Percentiles rank a stretch among this genome's conserved stretches.
phyloP scores from a whole-genome alignment of 2,329 filamentous ascomycete genomes.

The Cladophialophora yegresii region DNA sequence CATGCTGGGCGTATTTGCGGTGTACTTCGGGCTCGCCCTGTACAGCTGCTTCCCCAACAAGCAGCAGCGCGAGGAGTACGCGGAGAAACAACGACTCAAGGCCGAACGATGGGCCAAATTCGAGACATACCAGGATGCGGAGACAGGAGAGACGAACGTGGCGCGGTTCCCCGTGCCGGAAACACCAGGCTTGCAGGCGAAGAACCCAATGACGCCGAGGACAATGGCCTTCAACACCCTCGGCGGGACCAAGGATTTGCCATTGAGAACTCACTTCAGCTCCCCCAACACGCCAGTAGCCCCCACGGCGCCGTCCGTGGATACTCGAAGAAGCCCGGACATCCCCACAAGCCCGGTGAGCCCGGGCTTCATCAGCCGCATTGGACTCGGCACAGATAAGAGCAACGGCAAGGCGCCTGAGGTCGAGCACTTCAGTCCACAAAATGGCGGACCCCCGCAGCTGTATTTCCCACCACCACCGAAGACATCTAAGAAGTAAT shows the following conservation, averaged over 20 bases:
- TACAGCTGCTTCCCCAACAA: conserved; percentile 41
- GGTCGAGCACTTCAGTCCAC: conserved; percentile 23
- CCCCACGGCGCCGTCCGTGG: conserved; percentile 30
- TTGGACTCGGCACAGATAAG: conserved; percentile 32
- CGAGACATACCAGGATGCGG: conserved; percentile 41
- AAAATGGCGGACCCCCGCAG: conserved; percentile 24
- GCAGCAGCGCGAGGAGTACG: conserved; percentile 43
- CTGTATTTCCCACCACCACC: conserved; percentile 33
- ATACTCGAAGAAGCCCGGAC: conserved; percentile 34
- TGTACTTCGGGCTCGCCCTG: conserved; percentile 31
- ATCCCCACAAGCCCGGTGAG: conserved; percentile 34
- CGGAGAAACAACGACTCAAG: conserved; percentile 42
- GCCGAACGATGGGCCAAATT: conserved; percentile 41
- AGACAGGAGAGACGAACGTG: conserved; percentile 36
- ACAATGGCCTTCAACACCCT: conserved; percentile 48
- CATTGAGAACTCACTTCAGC: conserved; percentile 43
- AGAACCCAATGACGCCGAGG: conserved; percentile 45
- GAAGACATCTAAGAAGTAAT: conserved; percentile 30
- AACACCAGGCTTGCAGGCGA: conserved; percentile 39
- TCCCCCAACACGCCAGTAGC: conserved; percentile 30
- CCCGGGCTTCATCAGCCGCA: conserved; percentile 34
- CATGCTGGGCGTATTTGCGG: conserved; percentile 47
- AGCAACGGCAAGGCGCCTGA: conserved; percentile 22
- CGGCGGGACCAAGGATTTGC: conserved; percentile 45
- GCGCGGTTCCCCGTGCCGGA: conserved; percentile 40